Conservation (phyloP, 768 basidiomycete genomes). For the Rhizopogon rudus region DNA sequence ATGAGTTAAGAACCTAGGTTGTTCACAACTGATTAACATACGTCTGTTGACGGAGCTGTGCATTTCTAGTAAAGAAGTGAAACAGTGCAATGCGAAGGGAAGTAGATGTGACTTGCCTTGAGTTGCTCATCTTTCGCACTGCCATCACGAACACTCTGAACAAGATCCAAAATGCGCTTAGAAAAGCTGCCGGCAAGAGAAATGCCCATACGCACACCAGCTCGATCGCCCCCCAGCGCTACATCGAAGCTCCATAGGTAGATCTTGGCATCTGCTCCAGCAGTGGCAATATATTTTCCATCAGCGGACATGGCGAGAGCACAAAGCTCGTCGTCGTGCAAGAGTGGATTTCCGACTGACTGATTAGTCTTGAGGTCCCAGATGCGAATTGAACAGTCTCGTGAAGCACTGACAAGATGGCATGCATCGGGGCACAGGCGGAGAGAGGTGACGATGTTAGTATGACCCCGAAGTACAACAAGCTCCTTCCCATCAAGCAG, state of each 20-base stretch:
- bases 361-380: neutral
- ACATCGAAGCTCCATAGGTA: conserved; percentile 75
- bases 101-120: neutral
- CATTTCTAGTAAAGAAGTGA: neutral
- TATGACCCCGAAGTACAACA: neutral
- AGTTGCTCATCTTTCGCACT: neutral
- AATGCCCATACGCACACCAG: neutral
- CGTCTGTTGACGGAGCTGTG: neutral
- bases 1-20: neutral
- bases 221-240: neutral
- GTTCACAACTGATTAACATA: neutral
- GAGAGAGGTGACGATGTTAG: neutral
- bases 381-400: neutral
- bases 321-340: conserved; percentile 79
- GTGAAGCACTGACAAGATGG: neutral
- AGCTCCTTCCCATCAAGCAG: neutral
- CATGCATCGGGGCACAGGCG: neutral
- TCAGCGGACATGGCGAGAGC: conserved; percentile 75
- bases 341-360: conserved; percentile 33
- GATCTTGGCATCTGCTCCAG: conserved; percentile 69
- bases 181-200: no score
- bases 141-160: neutral
- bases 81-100: no score
- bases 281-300: conserved; percentile 75
- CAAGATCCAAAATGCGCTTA: neutral